These are phyloP conservation scores for Microdochium bolleyi DNA, from an alignment of 2,329 filamentous ascomycete genomes.

Conservation along the genomic window DNA sequence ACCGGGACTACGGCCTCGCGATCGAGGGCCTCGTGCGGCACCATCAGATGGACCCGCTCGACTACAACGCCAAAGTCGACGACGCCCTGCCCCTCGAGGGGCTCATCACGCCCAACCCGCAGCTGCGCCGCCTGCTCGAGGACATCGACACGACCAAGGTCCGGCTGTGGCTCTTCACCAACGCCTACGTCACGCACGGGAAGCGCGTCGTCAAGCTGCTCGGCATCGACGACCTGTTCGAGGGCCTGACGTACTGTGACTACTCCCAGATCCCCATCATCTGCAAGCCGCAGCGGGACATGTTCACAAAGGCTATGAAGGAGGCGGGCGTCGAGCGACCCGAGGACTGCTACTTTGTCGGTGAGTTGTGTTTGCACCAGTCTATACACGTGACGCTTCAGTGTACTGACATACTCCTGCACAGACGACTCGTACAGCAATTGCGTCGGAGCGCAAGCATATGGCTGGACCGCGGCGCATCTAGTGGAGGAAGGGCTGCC, in stretches of 20 bases:
- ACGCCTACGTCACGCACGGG: conserved; percentile 87
- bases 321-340: conserved; percentile 65
- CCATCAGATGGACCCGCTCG: conserved; percentile 89
- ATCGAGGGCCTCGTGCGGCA: conserved; percentile 91
- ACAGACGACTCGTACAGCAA: conserved; percentile 83
- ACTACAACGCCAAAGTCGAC: conserved; percentile 92
- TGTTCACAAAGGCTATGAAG: conserved; percentile 83
- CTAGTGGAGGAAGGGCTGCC: conserved; percentile 70
- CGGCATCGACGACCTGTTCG: conserved; percentile 80
- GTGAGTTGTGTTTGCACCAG: conserved; percentile 41
- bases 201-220: conserved; percentile 74
- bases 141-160: conserved; percentile 81
- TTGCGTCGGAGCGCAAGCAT: conserved; percentile 64
- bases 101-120: conserved; percentile 71
- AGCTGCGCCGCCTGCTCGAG: conserved; percentile 67
- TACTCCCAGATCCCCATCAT: conserved; percentile 66
- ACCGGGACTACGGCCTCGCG: conserved; percentile 91
- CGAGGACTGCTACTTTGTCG: conserved; percentile 85
- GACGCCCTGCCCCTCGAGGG: conserved; percentile 84
- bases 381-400: neutral
- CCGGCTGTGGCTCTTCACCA: conserved; percentile 89
- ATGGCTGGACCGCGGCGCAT: conserved; percentile 84
- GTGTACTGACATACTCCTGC: conserved; percentile 2
- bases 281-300: conserved; percentile 78
- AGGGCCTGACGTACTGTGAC: conserved; percentile 92